phyloP scores from a whole-genome alignment of 306 rosid species.

The Gastrolobium villosum region DNA sequence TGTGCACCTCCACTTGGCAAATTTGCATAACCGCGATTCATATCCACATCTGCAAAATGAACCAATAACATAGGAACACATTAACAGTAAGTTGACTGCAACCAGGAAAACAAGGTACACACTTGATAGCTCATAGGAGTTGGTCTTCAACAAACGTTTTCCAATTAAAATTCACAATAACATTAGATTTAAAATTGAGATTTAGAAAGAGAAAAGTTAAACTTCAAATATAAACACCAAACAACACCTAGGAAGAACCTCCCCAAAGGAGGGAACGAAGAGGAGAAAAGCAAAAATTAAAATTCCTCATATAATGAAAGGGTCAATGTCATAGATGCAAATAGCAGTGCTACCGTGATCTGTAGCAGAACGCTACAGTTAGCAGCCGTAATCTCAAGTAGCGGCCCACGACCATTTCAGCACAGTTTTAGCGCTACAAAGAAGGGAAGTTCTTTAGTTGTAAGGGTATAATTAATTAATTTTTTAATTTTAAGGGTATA shows the following conservation, averaged over 20 bases:
- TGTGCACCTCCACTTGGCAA: conserved; percentile 52
- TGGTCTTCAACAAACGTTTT: neutral
- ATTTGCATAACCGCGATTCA: conserved; percentile 48
- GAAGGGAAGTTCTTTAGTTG: too few species aligned
- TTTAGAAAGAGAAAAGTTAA: neutral
- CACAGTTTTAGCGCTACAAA: too few species aligned
- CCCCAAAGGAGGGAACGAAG: neutral
- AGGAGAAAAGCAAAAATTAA: neutral
- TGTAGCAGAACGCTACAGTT: too few species aligned
- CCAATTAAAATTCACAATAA: neutral
- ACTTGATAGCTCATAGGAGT: conserved; percentile 12
- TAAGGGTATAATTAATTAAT: too few species aligned
- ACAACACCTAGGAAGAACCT: neutral
- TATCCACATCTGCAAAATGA: conserved; percentile 48
- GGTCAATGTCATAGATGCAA: neutral
- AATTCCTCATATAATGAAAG: neutral
- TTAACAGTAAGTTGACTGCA: neutral
- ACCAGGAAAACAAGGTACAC: neutral
- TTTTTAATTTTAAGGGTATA: too few species aligned
- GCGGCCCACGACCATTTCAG: too few species aligned
- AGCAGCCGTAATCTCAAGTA: too few species aligned
- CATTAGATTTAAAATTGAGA: neutral
- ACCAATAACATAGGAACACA: conserved; percentile 35
- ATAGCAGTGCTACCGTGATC: too few species aligned
- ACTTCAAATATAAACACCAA: conserved; percentile 7